A percentile compares a stretch with the other conserved stretches of the same genome.
These are phyloP conservation scores for Chenopodium suecicum DNA, from an alignment of 148 eudicot species.

Conservation along the genomic window DNA sequence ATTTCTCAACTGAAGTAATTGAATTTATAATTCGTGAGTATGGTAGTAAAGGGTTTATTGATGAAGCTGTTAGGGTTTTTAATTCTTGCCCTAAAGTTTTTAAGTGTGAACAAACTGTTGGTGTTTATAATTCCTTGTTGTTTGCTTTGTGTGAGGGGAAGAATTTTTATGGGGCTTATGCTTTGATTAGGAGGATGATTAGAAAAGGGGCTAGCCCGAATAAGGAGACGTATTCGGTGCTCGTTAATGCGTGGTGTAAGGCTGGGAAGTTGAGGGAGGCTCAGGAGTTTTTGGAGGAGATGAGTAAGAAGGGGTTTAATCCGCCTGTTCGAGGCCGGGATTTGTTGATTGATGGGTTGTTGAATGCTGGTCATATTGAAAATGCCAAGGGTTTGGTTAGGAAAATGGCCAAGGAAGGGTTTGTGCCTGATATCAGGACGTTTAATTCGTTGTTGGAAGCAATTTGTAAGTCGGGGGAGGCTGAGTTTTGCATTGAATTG, in stretches of 20 bases:
- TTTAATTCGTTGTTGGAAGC: constrained; percentile 85
- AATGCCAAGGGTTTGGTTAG: constrained; percentile 70
- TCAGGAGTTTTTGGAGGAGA: constrained; percentile 77
- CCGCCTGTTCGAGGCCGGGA: constrained; percentile 94
- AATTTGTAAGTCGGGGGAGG: constrained; percentile 66
- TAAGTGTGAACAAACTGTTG: constrained; percentile 53
- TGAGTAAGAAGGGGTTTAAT: constrained; percentile 83
- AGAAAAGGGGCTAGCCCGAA: constrained; percentile 60
- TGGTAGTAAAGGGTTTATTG: constrained; percentile 59
- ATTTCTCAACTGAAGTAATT: constrained; percentile 31
- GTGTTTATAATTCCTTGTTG: constrained; percentile 68
- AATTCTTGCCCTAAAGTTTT: constrained; percentile 51
- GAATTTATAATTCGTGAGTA: constrained; percentile 70
- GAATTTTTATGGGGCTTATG: constrained; percentile 89
- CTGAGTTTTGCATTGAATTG: constrained; percentile 69
- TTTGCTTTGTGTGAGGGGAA: constrained; percentile 74
- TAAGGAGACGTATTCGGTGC: constrained; percentile 77
- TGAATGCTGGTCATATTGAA: constrained; percentile 91
- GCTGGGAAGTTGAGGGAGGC: constrained; percentile 92
- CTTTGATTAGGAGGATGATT: constrained; percentile 83
- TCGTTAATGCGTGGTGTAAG: constrained; percentile 92
- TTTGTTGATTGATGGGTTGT: constrained; percentile 77
- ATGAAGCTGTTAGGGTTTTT: constrained; percentile 83
- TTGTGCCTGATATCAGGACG: constrained; percentile 74
- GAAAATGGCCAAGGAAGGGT: constrained; percentile 87